phyloP scores from a whole-genome alignment of 352 stramenopile genomes.

The Phytophthora sojae region DNA sequence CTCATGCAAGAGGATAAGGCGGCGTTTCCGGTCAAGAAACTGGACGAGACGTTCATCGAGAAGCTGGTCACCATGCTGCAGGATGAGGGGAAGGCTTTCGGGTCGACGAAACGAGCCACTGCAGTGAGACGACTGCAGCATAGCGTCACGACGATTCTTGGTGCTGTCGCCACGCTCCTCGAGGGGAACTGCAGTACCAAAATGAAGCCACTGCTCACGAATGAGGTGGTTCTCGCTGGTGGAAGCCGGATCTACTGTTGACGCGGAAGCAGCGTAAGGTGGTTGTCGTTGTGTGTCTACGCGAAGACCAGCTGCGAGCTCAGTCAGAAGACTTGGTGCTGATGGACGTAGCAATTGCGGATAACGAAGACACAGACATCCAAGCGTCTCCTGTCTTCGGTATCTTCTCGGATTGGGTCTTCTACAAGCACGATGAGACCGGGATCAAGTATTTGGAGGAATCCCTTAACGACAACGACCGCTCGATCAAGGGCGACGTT shows the following conservation, averaged over 20 bases:
- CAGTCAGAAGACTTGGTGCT: conserved; percentile 5
- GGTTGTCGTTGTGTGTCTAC: background rate
- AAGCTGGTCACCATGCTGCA: conserved; percentile 1
- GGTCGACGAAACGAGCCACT: conserved; percentile 4
- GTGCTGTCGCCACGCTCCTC: conserved; percentile 10
- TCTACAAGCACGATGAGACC: conserved; percentile 9
- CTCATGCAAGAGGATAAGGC: conserved; percentile 5
- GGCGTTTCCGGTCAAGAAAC: conserved; percentile 6
- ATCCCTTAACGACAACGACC: conserved; percentile 11
- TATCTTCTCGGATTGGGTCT: conserved; percentile 11
- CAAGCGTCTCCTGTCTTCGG: conserved; percentile 1
- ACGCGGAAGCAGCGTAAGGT: background rate
- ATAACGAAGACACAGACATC: background rate
- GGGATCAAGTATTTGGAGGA: conserved; percentile 13
- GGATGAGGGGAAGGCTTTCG: conserved; percentile 8
- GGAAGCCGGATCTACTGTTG: background rate
- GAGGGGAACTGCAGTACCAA: background rate
- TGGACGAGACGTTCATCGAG: background rate
- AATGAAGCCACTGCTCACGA: background rate
- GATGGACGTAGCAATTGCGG: conserved; percentile 2
- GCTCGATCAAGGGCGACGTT: conserved; percentile 9
- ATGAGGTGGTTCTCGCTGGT: conserved; percentile 5
- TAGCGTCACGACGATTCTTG: conserved; percentile 3
- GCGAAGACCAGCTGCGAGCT: conserved; percentile 1
- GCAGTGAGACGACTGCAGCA: conserved; percentile 6